Evolutionary conservation across 2,329 filamentous ascomycete species (phyloP).

Genomic region (Bipolaris victoriae): DNA sequence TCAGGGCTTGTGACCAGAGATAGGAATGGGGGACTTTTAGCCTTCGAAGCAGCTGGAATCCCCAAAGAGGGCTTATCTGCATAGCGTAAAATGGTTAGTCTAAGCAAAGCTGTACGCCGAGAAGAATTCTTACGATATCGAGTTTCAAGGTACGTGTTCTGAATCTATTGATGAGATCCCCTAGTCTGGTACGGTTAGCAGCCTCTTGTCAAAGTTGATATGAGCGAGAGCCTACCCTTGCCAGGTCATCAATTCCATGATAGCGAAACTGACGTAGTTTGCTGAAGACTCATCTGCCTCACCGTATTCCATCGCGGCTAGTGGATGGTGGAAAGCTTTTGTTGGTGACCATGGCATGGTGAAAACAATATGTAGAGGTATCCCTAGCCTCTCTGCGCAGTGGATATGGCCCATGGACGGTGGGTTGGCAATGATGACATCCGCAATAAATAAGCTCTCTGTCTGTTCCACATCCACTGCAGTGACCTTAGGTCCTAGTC

Average conservation of each 20-base stretch:
- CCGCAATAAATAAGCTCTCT: constrained; percentile 73
- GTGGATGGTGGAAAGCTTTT: constrained; percentile 56
- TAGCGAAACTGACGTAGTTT: constrained; percentile 56
- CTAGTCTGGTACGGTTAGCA: constrained; percentile 32
- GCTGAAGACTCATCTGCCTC: constrained; percentile 43
- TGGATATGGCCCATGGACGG: constrained; percentile 58
- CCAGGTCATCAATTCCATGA: constrained; percentile 60
- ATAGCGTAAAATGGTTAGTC: background rate
- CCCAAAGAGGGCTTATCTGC: constrained; percentile 44
- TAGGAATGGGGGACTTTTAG: constrained; percentile 54
- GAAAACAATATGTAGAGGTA: constrained; percentile 83
- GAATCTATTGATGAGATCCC: constrained; percentile 57
- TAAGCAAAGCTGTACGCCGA: background rate
- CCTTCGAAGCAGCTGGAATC: constrained; percentile 47
- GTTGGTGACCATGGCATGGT: constrained; percentile 66
- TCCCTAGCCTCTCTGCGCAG: constrained; percentile 73
- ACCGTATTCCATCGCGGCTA: constrained; percentile 55
- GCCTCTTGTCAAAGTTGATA: background rate
- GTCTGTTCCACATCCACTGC: constrained; percentile 21
- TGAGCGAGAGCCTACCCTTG: constrained; percentile 45
- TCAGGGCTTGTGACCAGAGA: constrained; percentile 53
- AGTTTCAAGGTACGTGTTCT: constrained; percentile 50
- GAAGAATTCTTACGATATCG: constrained; percentile 41
- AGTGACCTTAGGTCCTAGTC: constrained; percentile 18
- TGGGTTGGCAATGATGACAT: constrained; percentile 48